Evolutionary conservation across 306 rosid genomes (phyloP), one percentile per base, ranked within the genome.

Genomic region (Lathyrus tuberosus): DNA sequence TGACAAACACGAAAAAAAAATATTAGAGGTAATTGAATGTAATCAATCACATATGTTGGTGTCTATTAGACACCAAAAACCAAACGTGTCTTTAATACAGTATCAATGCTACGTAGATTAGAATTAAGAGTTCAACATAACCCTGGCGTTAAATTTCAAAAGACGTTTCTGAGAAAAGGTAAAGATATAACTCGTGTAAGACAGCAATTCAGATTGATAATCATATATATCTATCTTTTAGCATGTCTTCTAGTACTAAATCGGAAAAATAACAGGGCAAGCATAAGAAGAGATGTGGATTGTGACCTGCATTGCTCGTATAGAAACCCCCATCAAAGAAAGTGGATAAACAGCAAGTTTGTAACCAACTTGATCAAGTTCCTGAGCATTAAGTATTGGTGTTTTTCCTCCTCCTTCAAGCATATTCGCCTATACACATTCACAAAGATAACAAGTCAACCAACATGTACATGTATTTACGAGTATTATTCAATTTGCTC

Each of bases 371-470:
- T 88, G 85, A 76, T 86, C 96, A 14, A 93, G 93, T 68, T 88
- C 88, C 48, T 74, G 79, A 52, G 92, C 86, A 78, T 16, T 81
- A 37, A 88, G 82, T 68, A 93, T 82, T 2, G 96, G 98, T 31
- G 98, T 88, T 84, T 88, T 92, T 13, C 96, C 98, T 48, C 97
- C 98, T 73, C 98, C 96, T 90, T 93, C 96, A 69, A 93, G 96
- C 98, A 93, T 90, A 76, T 86, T 93, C 16, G 96, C 98, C 98
- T 89, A 41, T 67, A 75, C 52, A 79, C 91, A 96, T 86, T 47
- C 68, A 77, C 57, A 74, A 61, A 33, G 12, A 11, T 10, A 66
- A 47, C 71, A 48, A 11, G 33, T 62, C 16, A 62, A 38, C n/a
- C n/a, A 33, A 35, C 35, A 18, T 60, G 9, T 15, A 35, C 38